Base-by-base conservation (phyloP, 129 eudicot species). In the Silybum marianum region DNA sequence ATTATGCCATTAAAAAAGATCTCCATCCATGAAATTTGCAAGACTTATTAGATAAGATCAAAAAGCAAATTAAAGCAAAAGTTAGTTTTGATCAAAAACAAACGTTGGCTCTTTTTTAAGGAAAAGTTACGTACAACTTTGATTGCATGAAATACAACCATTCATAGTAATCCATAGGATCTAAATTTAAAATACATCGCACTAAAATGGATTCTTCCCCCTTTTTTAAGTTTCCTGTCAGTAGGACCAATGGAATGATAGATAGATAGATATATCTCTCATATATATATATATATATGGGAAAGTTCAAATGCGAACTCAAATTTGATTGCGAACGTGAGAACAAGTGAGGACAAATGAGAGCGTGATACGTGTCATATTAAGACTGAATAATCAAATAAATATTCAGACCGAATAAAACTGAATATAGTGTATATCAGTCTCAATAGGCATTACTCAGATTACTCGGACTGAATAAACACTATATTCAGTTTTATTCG, bases 31-130 rank as follows among this genome's bases (percentile, higher is more conserved):
- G 14, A 71, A 21, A 38, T 21, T 71, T 71, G 51, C 38, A 38
- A 28, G 83, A 58, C 51, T 70, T 36, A 71, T 70, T 36, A 71
- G 70, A 79, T 79, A 32, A 71, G 71, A 54, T 79, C 54, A 71
- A 71, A 79, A 79, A 71, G 77, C 21, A 71, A 79, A 3, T 32
- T 32, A 32, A 71, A 79, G 77, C 60, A 22, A 79, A 79, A 79
- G 83, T 69, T 19, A 51, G 60, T 79, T 79, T 71, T 42, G 39
- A 54, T 79, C 7, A 22, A 79, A 79, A 79, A n/a, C 60, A 71
- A 28, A 51, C 66, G 60, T 51, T 14, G 77, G 74, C 36, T 22
- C 60, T 58, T 79, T 71, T 21, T 51, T 78, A 48, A 10, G 30
- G 48, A 54, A 70, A 79, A 24, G 39, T 22, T 9, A 46, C 18